A percentile compares a stretch with the other conserved stretches of the same genome.
These are phyloP conservation scores for Hawksworthiomyces lignivorus DNA, from an alignment of 2,329 filamentous ascomycete genomes.

Conservation along the genomic window DNA sequence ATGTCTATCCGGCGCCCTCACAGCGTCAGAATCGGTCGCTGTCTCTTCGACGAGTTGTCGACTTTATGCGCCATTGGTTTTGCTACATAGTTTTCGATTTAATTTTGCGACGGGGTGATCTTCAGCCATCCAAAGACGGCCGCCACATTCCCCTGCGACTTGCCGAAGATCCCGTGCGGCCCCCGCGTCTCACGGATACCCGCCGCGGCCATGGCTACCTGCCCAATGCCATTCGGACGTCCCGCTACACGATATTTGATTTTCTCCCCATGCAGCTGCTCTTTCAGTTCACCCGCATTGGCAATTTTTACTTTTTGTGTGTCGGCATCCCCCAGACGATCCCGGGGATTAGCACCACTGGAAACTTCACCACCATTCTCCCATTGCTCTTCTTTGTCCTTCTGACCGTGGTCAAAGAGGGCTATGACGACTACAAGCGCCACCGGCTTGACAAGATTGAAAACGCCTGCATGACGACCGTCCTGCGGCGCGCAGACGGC, in stretches of 20 bases:
- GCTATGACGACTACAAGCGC: conserved; percentile 75
- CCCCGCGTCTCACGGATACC: conserved; percentile 34
- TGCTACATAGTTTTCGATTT: conserved; percentile 35
- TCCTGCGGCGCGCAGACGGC: conserved; percentile 26
- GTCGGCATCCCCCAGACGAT: conserved; percentile 80
- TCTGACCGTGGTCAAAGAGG: conserved; percentile 77
- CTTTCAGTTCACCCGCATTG: conserved; percentile 78
- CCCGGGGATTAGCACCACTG: conserved; percentile 67
- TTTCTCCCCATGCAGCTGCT: conserved; percentile 79
- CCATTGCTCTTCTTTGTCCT: conserved; percentile 68
- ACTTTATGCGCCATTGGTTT: conserved; percentile 21
- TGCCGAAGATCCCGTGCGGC: conserved; percentile 22
- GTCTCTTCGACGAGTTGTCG: too few species aligned
- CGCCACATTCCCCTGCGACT: conserved; percentile 25
- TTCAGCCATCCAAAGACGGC: conserved; percentile 20
- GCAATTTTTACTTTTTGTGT: conserved; percentile 82
- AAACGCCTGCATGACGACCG: conserved; percentile 50
- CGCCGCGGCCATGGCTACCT: conserved; percentile 45
- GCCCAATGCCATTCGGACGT: conserved; percentile 66
- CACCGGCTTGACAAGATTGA: conserved; percentile 76
- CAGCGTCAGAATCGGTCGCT: too few species aligned
- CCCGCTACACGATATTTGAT: conserved; percentile 75
- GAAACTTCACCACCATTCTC: conserved; percentile 65
- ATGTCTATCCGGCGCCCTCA: too few species aligned
- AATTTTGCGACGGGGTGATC: conserved; percentile 16